Conservation (phyloP, 352 stramenopile genomes). For the Phytophthora crassamura region DNA sequence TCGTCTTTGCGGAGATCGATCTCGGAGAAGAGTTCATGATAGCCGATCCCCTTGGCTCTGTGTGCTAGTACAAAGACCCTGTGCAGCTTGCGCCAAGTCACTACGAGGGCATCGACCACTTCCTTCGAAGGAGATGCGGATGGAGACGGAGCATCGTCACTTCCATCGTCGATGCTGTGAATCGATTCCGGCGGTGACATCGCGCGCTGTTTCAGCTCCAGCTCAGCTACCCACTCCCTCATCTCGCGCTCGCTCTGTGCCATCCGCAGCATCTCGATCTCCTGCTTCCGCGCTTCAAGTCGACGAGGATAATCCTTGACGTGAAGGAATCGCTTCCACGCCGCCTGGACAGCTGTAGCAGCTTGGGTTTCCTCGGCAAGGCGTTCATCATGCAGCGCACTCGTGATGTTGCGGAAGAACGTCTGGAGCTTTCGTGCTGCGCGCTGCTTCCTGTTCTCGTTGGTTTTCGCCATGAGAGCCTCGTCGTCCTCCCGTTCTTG, state of each 20-base stretch:
- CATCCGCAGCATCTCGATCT: conserved; percentile 42
- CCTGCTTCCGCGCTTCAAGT: conserved; percentile 19
- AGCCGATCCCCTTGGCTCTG: conserved; percentile 27
- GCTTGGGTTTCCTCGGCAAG: conserved; percentile 9
- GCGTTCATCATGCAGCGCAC: not conserved
- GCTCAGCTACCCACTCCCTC: conserved; percentile 13
- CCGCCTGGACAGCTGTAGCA: conserved; percentile 41
- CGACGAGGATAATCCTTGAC: conserved; percentile 27
- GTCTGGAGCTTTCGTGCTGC: conserved; percentile 38
- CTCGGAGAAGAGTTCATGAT: conserved; percentile 45
- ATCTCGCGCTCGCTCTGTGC: conserved; percentile 43
- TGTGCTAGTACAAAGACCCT: conserved; percentile 51
- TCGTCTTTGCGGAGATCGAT: conserved; percentile 60
- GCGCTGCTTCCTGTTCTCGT: conserved; percentile 28
- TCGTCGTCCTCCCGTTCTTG: conserved; percentile 33
- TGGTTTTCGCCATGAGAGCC: conserved; percentile 11
- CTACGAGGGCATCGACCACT: conserved; percentile 48
- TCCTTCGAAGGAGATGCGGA: conserved; percentile 30
- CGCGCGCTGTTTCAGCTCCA: conserved; percentile 14
- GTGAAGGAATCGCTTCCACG: conserved; percentile 38
- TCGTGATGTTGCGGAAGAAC: conserved; percentile 24
- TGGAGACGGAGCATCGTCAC: conserved; percentile 11
- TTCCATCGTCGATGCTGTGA: conserved; percentile 1
- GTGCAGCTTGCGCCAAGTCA: conserved; percentile 58
- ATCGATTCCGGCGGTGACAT: conserved; percentile 14